Evolutionary conservation across 805 yeast genomes (phyloP), one percentile per base, ranked within the genome.

Genomic region (Candida tibetensis): DNA sequence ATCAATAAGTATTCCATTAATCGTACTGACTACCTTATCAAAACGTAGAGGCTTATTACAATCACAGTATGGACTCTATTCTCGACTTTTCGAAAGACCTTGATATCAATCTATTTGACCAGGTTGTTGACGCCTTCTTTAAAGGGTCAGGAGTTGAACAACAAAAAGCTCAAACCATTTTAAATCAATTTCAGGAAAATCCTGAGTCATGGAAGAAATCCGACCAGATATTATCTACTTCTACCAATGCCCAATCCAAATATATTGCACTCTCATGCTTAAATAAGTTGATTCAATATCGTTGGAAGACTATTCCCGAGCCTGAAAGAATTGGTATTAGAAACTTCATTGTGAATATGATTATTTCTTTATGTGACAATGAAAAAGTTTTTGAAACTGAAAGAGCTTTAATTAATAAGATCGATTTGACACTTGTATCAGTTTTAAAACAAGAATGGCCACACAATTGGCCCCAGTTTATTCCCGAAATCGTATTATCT

Each of bases 361-460:
- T 93, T 53, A 84, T 93, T 44, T 74, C 89, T 16, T 77, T 91
- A 76, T 86, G 96, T 64, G 91, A 87, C 44, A 86, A 86, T 57
- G 95, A 87, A 43, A 67, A 72, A 7, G 71, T 77, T 22, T 88
- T 90, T 56, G 74, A 72, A 34, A 64, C 75, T 29, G 88, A 88
- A 57, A 82, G 82, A 54, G 81, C 96, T 15, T 73, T 93, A 55
- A 87, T 93, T 57, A 87, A 85, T 69, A 93, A 93, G 62, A 89
- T 90, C 52, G 96, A 93, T 65, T 74, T 93, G 55, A 91, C 98
- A 12, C 71, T 93, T 53, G 99, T 93, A 26, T 95, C 90, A 56
- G 82, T 93, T 36, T 77, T 93, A 55, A 93, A 93, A 57, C 98
- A 93, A 66, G 99, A 93, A 60, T 93, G 99, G 99, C 99, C 99